These are phyloP conservation scores for Butyriboletus loyo DNA, from an alignment of 768 basidiomycete species.

Conservation along the genomic window DNA sequence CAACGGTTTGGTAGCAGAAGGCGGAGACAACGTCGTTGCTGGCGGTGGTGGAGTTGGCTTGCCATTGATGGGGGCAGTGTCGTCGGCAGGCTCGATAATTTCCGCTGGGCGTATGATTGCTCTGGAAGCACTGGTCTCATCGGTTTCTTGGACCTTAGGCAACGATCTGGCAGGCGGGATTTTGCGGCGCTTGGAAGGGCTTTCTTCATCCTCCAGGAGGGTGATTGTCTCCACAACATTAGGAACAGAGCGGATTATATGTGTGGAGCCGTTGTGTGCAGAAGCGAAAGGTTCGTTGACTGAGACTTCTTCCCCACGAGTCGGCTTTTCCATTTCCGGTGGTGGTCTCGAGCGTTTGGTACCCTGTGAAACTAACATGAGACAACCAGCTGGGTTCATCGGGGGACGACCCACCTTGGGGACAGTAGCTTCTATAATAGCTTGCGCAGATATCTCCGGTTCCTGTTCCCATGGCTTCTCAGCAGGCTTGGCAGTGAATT, in stretches of 20 bases:
- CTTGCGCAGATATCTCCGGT: slow-evolving; percentile 49
- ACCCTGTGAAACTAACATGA: slow-evolving; percentile 44
- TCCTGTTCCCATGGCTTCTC: slow-evolving; percentile 31
- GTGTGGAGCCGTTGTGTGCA: slow-evolving; percentile 14
- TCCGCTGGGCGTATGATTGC: slow-evolving; percentile 34
- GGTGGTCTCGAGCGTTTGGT: slow-evolving; percentile 77
- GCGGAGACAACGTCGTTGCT: slow-evolving; percentile 15
- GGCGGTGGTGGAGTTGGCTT: slow-evolving; percentile 6
- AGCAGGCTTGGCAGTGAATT: slow-evolving; percentile 32
- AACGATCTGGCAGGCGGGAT: slow-evolving; percentile 22
- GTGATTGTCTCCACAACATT: slow-evolving; percentile 35
- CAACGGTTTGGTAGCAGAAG: slow-evolving; percentile 20
- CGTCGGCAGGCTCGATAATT: slow-evolving; percentile 38
- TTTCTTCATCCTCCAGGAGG: slow-evolving; percentile 38
- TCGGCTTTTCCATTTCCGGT: slow-evolving; percentile 44
- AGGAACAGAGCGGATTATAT: neutral
- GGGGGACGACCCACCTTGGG: slow-evolving; percentile 53
- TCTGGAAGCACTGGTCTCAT: slow-evolving; percentile 29
- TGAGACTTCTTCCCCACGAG: slow-evolving; percentile 2
- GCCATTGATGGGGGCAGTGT: slow-evolving; percentile 13
- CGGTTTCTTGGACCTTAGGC: slow-evolving; percentile 28
- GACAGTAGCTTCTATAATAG: slow-evolving; percentile 73
- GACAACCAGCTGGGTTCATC: slow-evolving; percentile 1
- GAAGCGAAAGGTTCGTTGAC: slow-evolving; percentile 12
- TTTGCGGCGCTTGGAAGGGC: slow-evolving; percentile 49